A percentile compares a stretch with the other conserved stretches of the same genome.
Conservation (phyloP, 768 basidiomycete genomes). For the Trametes meyenii region DNA sequence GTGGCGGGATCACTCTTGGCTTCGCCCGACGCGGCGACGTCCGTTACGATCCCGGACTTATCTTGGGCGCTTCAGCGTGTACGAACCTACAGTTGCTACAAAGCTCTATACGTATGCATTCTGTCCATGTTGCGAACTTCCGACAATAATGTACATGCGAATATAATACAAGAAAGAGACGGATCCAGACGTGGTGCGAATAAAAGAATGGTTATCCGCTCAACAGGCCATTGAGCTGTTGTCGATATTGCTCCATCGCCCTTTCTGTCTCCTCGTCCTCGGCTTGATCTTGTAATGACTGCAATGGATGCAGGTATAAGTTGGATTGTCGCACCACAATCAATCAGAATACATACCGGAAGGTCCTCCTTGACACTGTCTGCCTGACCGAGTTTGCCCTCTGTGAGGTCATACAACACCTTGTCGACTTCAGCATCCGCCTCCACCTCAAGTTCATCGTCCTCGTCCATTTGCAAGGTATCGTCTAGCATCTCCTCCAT, state of each 20-base stretch:
- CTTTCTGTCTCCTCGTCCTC: constrained; percentile 85
- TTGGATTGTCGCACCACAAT: not conserved
- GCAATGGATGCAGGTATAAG: constrained; percentile 4
- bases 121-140: not conserved
- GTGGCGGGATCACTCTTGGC: constrained; percentile 16
- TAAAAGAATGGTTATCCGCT: constrained; percentile 45
- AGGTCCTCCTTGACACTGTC: constrained; percentile 70
- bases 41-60: constrained; percentile 2
- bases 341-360: constrained; percentile 58
- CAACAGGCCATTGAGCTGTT: constrained; percentile 85
- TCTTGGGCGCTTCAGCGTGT: not conserved
- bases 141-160: constrained; percentile 2
- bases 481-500: constrained; percentile 99
- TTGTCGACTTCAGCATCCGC: constrained; percentile 98
- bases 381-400: constrained; percentile 91
- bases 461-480: constrained; percentile 87
- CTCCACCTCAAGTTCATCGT: constrained; percentile 94
- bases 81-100: not conserved
- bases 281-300: constrained; percentile 62
- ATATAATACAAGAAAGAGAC: constrained; percentile 5
- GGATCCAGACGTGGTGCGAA: not conserved
- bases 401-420: constrained; percentile 91
- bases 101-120: not conserved
- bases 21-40: constrained; percentile 5
- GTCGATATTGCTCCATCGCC: constrained; percentile 88